Conservation (phyloP, 257 asterid genomes). For the Gentiana dahurica region DNA sequence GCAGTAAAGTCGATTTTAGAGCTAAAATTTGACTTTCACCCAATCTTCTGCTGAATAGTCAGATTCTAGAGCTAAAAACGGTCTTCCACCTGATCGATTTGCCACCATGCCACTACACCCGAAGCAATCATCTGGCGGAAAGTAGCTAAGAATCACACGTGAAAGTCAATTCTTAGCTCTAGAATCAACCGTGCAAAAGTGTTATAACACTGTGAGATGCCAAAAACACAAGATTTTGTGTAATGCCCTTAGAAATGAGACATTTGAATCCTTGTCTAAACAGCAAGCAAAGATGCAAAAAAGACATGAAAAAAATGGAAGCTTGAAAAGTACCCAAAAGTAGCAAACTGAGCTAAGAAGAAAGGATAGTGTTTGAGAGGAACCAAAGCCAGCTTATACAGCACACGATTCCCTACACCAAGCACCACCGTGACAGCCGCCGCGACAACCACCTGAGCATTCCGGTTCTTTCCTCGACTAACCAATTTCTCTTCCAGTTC, state of each 20-base stretch:
- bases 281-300: not conserved
- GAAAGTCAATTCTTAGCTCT: not conserved
- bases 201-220: too few species aligned
- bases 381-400: constrained; percentile 83
- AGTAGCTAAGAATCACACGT: too few species aligned
- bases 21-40: too few species aligned
- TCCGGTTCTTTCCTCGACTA: constrained; percentile 22
- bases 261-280: too few species aligned
- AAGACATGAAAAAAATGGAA: not conserved
- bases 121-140: not conserved
- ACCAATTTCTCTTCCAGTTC: not conserved
- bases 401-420: constrained; percentile 90
- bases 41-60: too few species aligned
- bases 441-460: constrained; percentile 54
- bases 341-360: constrained; percentile 93
- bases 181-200: not conserved
- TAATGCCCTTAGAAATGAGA: not conserved
- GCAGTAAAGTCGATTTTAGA: too few species aligned
- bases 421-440: constrained; percentile 70
- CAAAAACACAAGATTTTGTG: not conserved
- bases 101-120: too few species aligned
- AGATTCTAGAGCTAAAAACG: too few species aligned
- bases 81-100: too few species aligned
- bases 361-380: constrained; percentile 85
- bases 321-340: constrained; percentile 57